Base-by-base conservation (phyloP, 176 grass and related monocot genomes). In the Themeda triandra region DNA sequence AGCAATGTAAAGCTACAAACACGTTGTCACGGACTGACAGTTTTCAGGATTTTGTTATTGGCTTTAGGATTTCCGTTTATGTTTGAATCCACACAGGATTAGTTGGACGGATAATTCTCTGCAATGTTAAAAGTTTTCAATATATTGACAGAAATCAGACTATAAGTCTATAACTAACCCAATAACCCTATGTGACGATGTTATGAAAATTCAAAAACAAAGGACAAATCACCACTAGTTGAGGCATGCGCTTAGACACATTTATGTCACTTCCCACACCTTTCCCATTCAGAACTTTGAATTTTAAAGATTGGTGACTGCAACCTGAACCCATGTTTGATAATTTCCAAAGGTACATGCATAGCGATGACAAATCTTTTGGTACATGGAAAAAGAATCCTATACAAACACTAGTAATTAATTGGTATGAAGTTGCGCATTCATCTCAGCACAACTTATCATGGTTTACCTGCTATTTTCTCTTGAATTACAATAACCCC, bases 221-320 rank as follows among this genome's bases (percentile, higher is more conserved):
- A 48, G 62, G 5, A 23, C 14, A 6, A 49, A 39, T 8, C 23
- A 73, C 14, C 2, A 30, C 63, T 65, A 49, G 23, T 73, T 35
- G 39, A 37, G 5, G n/a, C 29, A 44, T 63, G 37, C 25, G 33
- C 25, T 49, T 32, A 17, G 19, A 62, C 21, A 63, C 35, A 49
- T 63, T 35, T 36, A 51, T 72, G 40, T 10, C 40, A 72, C 21
- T 83, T 75, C 71, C 40, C 81, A 65, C 81, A 49, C 13, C 21
- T 83, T 65, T 78, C 36, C 13, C 36, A 27, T 39, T 29, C 4
- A 58, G 7, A 58, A 69, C 11, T 45, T 40, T n/a, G 14, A 6
- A 44, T 15, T 70, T 29, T 19, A n/a, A 6, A 41, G 6, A 44
- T 40, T 41, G 23, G 3, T 56, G 40, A 7, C 4, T 60, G 56